Evolutionary conservation across 192 early-diverging fungal genomes (phyloP), one percentile per base, ranked within the genome.

Genomic region (Kappamyces sp.): DNA sequence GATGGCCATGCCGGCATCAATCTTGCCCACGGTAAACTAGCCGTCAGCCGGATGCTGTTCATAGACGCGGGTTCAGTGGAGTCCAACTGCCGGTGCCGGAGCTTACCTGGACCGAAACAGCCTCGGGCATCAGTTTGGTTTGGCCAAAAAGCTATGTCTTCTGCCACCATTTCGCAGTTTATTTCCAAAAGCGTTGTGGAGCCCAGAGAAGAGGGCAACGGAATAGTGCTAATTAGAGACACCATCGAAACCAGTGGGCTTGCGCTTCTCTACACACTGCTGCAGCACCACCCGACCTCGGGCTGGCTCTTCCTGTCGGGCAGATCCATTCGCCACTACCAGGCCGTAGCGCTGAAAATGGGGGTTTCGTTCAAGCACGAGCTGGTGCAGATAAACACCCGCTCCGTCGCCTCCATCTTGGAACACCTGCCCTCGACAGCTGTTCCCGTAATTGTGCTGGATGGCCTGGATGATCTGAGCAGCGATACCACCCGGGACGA

Each of bases 11-110:
- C 66, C 64, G 37, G 92, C 94, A 77, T 96, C 94, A 29, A 96
- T 80, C 67, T 95, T 95, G 47, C 90, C 91, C 12, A 95, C 87
- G 22, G 90, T 91, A 68, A 95, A 92, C 66, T 86, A 73, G n/a
- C 79, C 74, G 33, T 8, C 7, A 43, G 9, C n/a, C 31, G 15
- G 9, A 11, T 30, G 33, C 4, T 29, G 40, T 8, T 14, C 38
- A 50, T 34, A 11, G 12, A 15, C 15, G 5, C 35, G 15, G 3
- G 15, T 3, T 29, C 7, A 31, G 31, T 22, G 39, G 11, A 61
- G 5, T 12, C 1, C 48, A 49, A 9, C 40, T 34, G 11, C 30
- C 0, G 38, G 33, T 31, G 15, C 14, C n/a, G 9, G n/a, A 29
- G 43, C 55, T 30, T 42, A 65, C 63, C 49, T 65, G 63, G 3